These are phyloP conservation scores for Moricandia arvensis DNA, from an alignment of 345 rosid genomes.

Conservation along the genomic window DNA sequence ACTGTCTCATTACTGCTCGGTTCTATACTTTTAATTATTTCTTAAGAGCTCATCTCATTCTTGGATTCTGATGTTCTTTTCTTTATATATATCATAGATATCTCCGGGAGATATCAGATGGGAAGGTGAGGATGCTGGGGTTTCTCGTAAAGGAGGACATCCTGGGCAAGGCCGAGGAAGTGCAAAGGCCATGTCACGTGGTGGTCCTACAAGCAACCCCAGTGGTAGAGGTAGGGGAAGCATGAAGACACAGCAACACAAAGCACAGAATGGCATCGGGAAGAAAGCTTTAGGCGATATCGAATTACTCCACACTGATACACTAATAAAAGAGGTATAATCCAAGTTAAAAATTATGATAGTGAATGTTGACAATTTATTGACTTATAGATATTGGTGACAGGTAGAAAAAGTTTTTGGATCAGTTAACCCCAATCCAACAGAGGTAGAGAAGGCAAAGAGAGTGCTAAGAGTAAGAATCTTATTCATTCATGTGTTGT, in stretches of 20 bases:
- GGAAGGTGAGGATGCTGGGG: conserved; percentile 75
- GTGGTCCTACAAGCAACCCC: conserved; percentile 53
- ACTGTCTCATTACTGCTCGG: neutral
- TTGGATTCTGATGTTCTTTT: conserved; percentile 8
- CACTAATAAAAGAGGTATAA: conserved; percentile 84
- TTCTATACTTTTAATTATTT: neutral
- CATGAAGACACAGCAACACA: conserved; percentile 57
- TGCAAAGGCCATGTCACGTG: conserved; percentile 64
- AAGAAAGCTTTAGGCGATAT: conserved; percentile 82
- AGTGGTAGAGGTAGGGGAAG: conserved; percentile 92
- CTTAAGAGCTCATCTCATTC: conserved; percentile 1
- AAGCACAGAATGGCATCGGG: conserved; percentile 64
- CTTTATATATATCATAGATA: conserved; percentile 49
- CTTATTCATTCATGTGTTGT: neutral
- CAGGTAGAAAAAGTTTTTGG: conserved; percentile 90
- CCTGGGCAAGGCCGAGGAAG: conserved; percentile 77
- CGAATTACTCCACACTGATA: conserved; percentile 88
- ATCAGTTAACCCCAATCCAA: conserved; percentile 61
- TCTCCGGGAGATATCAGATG: conserved; percentile 88
- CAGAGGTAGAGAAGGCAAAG: conserved; percentile 83
- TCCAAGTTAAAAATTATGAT: neutral
- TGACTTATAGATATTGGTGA: conserved; percentile 5
- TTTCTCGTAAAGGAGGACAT: conserved; percentile 68
- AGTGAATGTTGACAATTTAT: neutral
- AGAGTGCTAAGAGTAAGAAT: conserved; percentile 68